These are phyloP conservation scores for Millerozyma miso DNA, from an alignment of 805 yeast species.

Conservation along the genomic window DNA sequence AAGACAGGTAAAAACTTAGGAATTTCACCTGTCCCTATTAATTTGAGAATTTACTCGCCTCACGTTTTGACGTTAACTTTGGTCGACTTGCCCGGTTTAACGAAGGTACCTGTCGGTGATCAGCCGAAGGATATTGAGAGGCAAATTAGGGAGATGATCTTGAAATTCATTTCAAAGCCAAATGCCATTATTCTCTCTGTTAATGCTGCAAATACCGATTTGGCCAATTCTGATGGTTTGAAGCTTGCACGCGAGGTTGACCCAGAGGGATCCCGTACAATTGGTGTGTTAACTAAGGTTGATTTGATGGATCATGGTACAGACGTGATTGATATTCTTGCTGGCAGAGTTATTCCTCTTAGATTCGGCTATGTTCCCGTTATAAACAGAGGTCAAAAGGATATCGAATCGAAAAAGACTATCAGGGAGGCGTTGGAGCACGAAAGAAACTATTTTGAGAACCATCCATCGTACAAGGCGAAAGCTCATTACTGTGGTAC, in stretches of 20 bases:
- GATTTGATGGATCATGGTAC: slow-evolving; percentile 98
- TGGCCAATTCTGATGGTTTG: slow-evolving; percentile 95
- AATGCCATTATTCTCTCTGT: slow-evolving; percentile 93
- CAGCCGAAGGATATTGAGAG: slow-evolving; percentile 96
- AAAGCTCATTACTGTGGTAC: slow-evolving; percentile 98
- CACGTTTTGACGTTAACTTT: slow-evolving; percentile 89
- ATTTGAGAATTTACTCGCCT: slow-evolving; percentile 88
- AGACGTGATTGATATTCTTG: slow-evolving; percentile 90
- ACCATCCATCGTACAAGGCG: slow-evolving; percentile 84
- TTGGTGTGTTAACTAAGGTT: slow-evolving; percentile 93
- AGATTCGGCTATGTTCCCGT: slow-evolving; percentile 97
- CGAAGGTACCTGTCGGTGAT: slow-evolving; percentile 98
- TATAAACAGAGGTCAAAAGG: slow-evolving; percentile 94
- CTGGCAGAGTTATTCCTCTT: slow-evolving; percentile 92
- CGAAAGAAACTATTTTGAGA: slow-evolving; percentile 78
- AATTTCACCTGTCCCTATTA: slow-evolving; percentile 88
- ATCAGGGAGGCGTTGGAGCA: slow-evolving; percentile 82
- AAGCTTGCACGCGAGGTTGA: slow-evolving; percentile 97
- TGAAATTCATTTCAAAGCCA: slow-evolving; percentile 92
- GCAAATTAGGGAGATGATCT: slow-evolving; percentile 87
- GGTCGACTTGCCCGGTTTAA: slow-evolving; percentile 95
- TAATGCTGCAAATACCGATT: slow-evolving; percentile 93
- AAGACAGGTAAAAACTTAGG: slow-evolving; percentile 81
- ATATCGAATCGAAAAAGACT: slow-evolving; percentile 82
- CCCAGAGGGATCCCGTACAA: slow-evolving; percentile 92